Evolutionary conservation across 176 grass and related monocot genomes (phyloP).

Genomic region (Saccharum officinarum): DNA sequence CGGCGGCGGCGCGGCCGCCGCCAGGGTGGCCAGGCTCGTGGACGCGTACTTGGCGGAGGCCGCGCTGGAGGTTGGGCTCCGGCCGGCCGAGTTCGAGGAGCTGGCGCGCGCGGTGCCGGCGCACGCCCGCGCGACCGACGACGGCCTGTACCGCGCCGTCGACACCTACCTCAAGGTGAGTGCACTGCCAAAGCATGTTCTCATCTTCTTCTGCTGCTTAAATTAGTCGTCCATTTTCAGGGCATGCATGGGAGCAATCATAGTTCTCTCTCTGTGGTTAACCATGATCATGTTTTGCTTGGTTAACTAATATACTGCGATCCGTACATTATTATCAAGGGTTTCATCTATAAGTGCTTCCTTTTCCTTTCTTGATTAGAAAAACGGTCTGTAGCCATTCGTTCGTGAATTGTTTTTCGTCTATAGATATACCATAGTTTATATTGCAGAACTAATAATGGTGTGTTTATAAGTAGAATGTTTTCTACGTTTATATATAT

Average conservation of each 20-base stretch:
- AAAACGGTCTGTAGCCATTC: not conserved
- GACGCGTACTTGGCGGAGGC: constrained; percentile 82
- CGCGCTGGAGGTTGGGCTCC: constrained; percentile 71
- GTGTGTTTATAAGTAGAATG: no score
- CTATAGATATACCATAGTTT: not conserved
- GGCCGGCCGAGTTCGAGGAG: constrained; percentile 71
- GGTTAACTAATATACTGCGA: not conserved
- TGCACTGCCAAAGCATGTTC: no score
- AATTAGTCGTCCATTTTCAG: not conserved
- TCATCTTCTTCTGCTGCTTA: not conserved
- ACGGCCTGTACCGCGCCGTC: constrained; percentile 84
- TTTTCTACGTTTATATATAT: no score
- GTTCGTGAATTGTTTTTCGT: not conserved
- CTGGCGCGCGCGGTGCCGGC: constrained; percentile 63
- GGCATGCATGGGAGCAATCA: not conserved
- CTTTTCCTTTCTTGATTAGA: not conserved
- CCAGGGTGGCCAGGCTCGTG: constrained; percentile 72
- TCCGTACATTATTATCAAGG: constrained; percentile 17
- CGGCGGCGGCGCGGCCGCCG: constrained; percentile 52
- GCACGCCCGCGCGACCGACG: constrained; percentile 63
- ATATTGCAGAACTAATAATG: not conserved
- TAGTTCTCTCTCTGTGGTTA: not conserved
- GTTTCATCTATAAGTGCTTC: not conserved
- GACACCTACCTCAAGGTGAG: constrained; percentile 93
- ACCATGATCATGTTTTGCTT: not conserved